Percentiles rank a stretch among this genome's conserved stretches.
These are phyloP conservation scores for Cicer bijugum DNA, from an alignment of 306 rosid genomes.

Conservation along the genomic window DNA sequence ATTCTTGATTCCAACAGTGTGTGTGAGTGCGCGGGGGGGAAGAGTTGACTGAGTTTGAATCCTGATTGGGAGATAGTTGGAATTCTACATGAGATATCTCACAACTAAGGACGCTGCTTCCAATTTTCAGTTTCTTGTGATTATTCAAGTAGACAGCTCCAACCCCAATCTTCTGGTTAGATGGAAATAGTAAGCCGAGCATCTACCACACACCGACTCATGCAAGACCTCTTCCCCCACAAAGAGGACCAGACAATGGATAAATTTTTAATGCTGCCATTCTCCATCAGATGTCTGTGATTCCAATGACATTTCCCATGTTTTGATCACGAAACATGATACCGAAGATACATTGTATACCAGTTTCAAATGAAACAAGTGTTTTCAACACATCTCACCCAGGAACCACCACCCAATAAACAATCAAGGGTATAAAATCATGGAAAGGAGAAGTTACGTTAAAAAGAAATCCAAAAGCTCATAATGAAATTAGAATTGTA, in stretches of 20 bases:
- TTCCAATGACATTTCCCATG: conserved; percentile 3
- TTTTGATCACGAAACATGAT: conserved; percentile 6
- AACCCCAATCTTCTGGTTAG: neutral
- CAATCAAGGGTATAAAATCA: neutral
- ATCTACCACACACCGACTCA: neutral
- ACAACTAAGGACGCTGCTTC: neutral
- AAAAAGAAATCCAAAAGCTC: conserved; percentile 25
- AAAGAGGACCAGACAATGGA: neutral
- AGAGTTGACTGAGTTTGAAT: neutral
- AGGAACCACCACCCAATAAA: neutral
- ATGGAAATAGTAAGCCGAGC: neutral
- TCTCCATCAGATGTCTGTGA: conserved; percentile 11
- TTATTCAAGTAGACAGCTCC: neutral
- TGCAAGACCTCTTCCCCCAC: neutral
- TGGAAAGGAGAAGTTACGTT: neutral
- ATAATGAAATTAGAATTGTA: conserved; percentile 22
- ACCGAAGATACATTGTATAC: neutral
- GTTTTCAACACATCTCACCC: neutral
- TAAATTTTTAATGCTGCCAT: neutral
- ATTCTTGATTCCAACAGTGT: neutral
- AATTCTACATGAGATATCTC: neutral
- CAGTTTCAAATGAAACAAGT: neutral
- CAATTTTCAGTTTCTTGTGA: neutral
- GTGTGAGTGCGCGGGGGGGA: neutral
- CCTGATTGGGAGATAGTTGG: neutral